phyloP scores from a whole-genome alignment of 176 grass and related monocot species.

The Poa pratensis region DNA sequence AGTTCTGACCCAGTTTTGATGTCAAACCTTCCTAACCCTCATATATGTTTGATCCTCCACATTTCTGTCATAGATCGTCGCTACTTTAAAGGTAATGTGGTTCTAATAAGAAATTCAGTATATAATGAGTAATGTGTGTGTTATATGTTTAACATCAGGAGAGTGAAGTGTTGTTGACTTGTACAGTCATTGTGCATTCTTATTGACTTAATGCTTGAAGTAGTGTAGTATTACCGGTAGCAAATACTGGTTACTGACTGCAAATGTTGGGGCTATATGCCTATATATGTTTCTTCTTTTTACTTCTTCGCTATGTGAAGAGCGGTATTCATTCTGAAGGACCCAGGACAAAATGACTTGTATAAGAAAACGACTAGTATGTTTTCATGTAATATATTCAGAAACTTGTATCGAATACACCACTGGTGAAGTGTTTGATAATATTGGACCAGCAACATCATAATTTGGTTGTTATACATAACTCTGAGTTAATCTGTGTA shows the following conservation, averaged over 20 bases:
- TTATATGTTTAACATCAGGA: background rate
- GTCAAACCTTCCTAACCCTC: background rate
- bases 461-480: too few relatives aligned
- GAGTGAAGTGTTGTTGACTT: constrained; percentile 2
- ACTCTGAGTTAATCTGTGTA: too few relatives aligned
- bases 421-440: background rate
- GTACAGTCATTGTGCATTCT: background rate
- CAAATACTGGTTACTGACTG: too few relatives aligned
- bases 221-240: background rate
- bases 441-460: background rate
- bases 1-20: background rate
- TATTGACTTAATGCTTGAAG: background rate
- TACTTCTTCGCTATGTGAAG: background rate
- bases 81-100: too few relatives aligned
- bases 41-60: background rate
- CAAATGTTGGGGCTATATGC: too few relatives aligned
- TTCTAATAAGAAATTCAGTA: constrained; percentile 1
- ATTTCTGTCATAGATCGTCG: background rate
- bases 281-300: background rate
- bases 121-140: background rate
- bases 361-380: background rate
- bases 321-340: background rate
- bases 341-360: background rate
- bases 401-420: background rate
- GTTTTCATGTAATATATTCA: background rate